Evolutionary conservation across 2,329 filamentous ascomycete genomes (phyloP).

Genomic region (Alternaria postmessia): DNA sequence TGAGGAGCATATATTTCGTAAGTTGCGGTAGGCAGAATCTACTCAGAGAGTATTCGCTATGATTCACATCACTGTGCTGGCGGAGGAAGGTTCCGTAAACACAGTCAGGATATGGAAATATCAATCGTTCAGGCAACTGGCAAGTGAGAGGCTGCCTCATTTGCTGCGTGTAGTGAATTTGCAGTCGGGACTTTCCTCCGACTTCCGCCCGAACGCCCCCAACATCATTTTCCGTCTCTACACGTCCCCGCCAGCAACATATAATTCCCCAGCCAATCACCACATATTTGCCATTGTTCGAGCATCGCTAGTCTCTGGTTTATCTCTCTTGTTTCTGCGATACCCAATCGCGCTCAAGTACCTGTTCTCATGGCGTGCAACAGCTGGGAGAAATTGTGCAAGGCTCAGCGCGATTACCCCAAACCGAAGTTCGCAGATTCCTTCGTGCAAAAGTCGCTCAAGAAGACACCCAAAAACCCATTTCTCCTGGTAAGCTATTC

Average conservation of each 20-base stretch:
- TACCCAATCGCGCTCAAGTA: not conserved
- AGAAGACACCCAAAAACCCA: slow-evolving; percentile 48
- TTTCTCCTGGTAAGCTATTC: slow-evolving; percentile 39
- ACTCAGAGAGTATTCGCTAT: not conserved
- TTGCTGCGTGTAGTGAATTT: slow-evolving; percentile 7
- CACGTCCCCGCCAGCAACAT: slow-evolving; percentile 21
- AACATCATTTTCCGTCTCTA: slow-evolving; percentile 20
- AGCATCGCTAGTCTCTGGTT: slow-evolving; percentile 5
- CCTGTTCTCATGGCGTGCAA: slow-evolving; percentile 42
- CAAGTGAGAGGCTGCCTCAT: not conserved
- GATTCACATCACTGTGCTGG: not conserved
- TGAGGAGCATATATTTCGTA: not conserved
- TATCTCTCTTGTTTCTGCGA: not conserved
- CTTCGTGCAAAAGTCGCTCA: slow-evolving; percentile 44
- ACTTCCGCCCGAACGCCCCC: slow-evolving; percentile 15
- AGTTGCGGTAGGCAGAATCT: not conserved
- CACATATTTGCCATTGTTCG: slow-evolving; percentile 9
- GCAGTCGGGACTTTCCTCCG: slow-evolving; percentile 24
- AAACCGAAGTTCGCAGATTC: slow-evolving; percentile 47
- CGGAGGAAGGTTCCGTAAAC: too few relatives aligned
- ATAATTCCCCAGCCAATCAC: slow-evolving; percentile 7
- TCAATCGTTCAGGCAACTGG: not conserved
- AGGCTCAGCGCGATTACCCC: slow-evolving; percentile 42
- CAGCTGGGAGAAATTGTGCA: slow-evolving; percentile 45
- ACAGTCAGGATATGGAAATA: not conserved